Conservation (phyloP, 192 early-diverging fungal species). For the Umbelopsis vinacea region DNA sequence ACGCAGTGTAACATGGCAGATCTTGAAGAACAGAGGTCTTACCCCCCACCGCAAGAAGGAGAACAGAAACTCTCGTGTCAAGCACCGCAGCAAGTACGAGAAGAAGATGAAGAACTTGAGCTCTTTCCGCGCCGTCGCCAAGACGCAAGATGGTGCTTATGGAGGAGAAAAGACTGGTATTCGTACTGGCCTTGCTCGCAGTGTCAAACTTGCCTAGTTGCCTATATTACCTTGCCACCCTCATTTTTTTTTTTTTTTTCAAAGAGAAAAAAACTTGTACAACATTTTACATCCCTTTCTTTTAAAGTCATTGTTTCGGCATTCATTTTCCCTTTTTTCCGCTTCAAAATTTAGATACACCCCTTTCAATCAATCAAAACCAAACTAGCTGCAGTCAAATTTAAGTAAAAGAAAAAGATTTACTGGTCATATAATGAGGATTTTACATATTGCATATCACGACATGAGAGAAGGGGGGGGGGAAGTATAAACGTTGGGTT, state of each 20-base stretch:
- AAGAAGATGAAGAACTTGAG: conserved; percentile 89
- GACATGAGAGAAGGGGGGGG: no score
- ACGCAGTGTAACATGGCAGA: conserved; percentile 84
- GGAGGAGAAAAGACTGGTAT: conserved; percentile 95
- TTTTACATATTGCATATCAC: no score
- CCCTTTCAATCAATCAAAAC: no score
- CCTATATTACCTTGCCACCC: neutral
- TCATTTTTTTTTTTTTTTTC: neutral
- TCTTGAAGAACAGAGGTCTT: conserved; percentile 96
- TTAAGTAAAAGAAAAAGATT: no score
- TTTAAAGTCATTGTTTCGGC: neutral
- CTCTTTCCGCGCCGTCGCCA: conserved; percentile 74
- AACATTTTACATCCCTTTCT: neutral
- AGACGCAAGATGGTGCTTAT: conserved; percentile 75
- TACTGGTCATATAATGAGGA: no score
- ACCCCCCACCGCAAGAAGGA: conserved; percentile 91
- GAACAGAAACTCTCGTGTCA: conserved; percentile 93
- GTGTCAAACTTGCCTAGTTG: conserved; percentile 65
- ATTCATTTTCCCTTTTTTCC: neutral
- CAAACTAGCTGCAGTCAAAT: no score
- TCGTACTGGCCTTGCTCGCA: conserved; percentile 81
- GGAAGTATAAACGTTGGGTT: no score
- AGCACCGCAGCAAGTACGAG: conserved; percentile 88
- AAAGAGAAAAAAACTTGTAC: neutral
- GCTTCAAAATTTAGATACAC: no score